Evolutionary conservation across 2,329 filamentous ascomycete species (phyloP).

Genomic region (Sodiomyces alkalinus): DNA sequence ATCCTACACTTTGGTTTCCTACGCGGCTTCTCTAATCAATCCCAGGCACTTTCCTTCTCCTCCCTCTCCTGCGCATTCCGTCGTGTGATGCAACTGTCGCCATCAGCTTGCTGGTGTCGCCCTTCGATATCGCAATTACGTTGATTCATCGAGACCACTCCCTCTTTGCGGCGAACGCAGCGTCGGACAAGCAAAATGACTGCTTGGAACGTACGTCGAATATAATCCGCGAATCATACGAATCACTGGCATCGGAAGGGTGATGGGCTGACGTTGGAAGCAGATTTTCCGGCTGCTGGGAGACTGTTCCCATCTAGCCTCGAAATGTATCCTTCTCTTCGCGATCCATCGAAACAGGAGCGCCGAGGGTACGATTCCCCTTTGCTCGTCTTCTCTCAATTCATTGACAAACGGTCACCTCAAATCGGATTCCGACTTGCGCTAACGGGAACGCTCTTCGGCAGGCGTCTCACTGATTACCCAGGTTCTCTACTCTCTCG

Average conservation of each 20-base stretch:
- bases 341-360: conserved; percentile 80
- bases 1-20: too few relatives aligned
- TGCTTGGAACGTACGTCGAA: conserved; percentile 24
- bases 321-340: conserved; percentile 82
- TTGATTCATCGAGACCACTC: not conserved
- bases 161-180: not conserved
- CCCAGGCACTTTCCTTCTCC: too few relatives aligned
- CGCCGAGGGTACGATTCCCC: conserved; percentile 51
- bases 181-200: conserved; percentile 16
- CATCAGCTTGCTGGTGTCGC: conserved; percentile 5
- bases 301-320: conserved; percentile 71
- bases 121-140: conserved; percentile 1
- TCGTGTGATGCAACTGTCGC: conserved; percentile 8
- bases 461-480: conserved; percentile 83
- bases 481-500: conserved; percentile 71
- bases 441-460: not conserved
- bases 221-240: not conserved
- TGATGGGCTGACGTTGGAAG: conserved; percentile 5
- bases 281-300: conserved; percentile 61
- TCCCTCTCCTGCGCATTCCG: conserved; percentile 1
- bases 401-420: too few relatives aligned
- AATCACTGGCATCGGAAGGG: too few relatives aligned
- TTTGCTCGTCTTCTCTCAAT: conserved; percentile 2
- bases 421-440: not conserved
- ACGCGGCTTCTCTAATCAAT: too few relatives aligned